Conservation (phyloP, 1,284 basidiomycete species). For the Schizopora paradoxa region DNA sequence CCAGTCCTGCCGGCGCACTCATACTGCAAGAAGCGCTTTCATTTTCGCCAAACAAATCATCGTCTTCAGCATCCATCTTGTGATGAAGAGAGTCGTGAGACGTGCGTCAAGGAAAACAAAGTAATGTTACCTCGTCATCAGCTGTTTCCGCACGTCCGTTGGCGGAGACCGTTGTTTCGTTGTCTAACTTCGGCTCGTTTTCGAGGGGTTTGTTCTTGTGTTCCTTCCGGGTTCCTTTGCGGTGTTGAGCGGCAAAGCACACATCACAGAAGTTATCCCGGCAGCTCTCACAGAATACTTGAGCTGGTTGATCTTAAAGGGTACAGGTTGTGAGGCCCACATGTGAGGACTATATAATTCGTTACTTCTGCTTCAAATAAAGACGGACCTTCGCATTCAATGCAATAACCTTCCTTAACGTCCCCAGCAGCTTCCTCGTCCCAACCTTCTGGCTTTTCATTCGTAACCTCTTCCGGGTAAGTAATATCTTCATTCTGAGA, state of each 20-base stretch:
- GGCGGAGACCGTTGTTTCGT: constrained; percentile 22
- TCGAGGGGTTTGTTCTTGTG: constrained; percentile 52
- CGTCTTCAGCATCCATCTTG: constrained; percentile 48
- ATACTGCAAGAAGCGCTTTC: constrained; percentile 39
- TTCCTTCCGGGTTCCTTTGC: constrained; percentile 67
- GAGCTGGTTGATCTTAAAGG: constrained; percentile 68
- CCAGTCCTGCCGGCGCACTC: no score
- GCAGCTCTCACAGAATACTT: constrained; percentile 65
- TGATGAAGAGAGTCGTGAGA: constrained; percentile 10
- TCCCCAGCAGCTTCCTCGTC: constrained; percentile 54
- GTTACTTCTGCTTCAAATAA: background rate
- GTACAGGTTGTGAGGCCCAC: background rate
- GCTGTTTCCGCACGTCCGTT: constrained; percentile 19
- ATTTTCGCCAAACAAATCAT: constrained; percentile 44
- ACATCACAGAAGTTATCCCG: constrained; percentile 72
- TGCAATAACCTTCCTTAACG: constrained; percentile 60
- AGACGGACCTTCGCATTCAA: constrained; percentile 74
- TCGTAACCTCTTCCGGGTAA: background rate
- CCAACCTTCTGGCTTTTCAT: constrained; percentile 42
- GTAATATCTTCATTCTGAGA: constrained; percentile 7
- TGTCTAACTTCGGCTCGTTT: constrained; percentile 24
- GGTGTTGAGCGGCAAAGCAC: constrained; percentile 75
- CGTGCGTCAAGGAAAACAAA: constrained; percentile 10
- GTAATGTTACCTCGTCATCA: constrained; percentile 26
- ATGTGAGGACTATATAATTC: constrained; percentile 2